Evolutionary conservation across 176 grass and related monocot genomes (phyloP), one percentile per base, ranked within the genome.

Genomic region (Poa annua): DNA sequence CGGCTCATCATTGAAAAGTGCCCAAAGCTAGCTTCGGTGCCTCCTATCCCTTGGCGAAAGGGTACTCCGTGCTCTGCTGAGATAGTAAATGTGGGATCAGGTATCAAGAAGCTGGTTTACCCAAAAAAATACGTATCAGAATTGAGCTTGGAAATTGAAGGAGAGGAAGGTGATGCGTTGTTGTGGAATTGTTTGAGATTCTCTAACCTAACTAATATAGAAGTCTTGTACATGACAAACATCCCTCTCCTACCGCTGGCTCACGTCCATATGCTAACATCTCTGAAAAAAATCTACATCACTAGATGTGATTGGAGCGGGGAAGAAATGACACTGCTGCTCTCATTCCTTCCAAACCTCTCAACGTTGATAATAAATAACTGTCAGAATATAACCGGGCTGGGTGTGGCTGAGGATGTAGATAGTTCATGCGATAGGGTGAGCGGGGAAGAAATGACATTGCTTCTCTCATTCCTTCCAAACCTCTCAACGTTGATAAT

Each of bases 291-390:
- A 0, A 6, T 86, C 0, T 0, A 0, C 0, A 48, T 85, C 3
- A 2, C 0, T 0, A 1, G 3, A 0, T 84, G 48, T 2, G 36
- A 0, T 85, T 9, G n/a, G 25, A 69, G 25, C 0, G 67, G 68
- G 5, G 38, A 25, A 15, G 76, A 80, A 11, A 9, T 86, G 33
- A 80, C 54, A 0, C 26, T 63, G 15, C 5, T 62, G 15, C 22
- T 86, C 22, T 44, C 68, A 38, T 39, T 22, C 49, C 29, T 74
- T 19, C 57, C 45, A 0, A 32, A 74, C 4, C 71, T 82, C 11
- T 25, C 35, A 1, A 0, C 0, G 0, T 9, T 86, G 22, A 0
- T 0, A 0, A 3, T 74, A 0, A 0, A 0, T 0, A 0, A 0
- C 0, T 81, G 76, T 21, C 0, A 10, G 12, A 33, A 17, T 65